Conservation (phyloP, 306 rosid genomes). For the Myrica gale region DNA sequence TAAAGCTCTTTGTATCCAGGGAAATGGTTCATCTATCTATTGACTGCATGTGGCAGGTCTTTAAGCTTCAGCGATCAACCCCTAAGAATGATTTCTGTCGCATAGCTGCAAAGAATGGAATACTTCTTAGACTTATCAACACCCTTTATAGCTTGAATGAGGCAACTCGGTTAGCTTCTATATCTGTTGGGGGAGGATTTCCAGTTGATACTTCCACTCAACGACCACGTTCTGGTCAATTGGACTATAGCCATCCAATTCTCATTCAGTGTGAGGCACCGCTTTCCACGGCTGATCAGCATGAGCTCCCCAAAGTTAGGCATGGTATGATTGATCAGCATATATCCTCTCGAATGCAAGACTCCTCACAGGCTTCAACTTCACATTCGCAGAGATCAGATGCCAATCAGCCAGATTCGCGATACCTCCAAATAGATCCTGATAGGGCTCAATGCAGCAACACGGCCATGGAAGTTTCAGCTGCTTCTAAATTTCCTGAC, state of each 20-base stretch:
- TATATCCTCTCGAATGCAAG: slow-evolving; percentile 42
- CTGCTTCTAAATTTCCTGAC: slow-evolving; percentile 43
- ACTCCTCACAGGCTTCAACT: slow-evolving; percentile 75
- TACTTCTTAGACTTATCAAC: slow-evolving; percentile 91
- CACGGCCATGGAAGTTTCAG: slow-evolving; percentile 43
- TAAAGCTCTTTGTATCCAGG: slow-evolving; percentile 49
- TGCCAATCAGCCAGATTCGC: slow-evolving; percentile 48
- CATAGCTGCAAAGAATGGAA: slow-evolving; percentile 92
- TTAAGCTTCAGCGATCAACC: slow-evolving; percentile 95
- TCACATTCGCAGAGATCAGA: slow-evolving; percentile 79
- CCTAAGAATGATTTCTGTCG: slow-evolving; percentile 95
- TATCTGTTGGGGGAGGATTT: slow-evolving; percentile 75
- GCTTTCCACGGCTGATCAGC: slow-evolving; percentile 56
- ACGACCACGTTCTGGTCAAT: slow-evolving; percentile 77
- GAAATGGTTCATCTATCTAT: slow-evolving; percentile 99
- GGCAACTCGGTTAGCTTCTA: slow-evolving; percentile 89
- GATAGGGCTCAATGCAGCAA: slow-evolving; percentile 74
- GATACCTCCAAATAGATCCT: slow-evolving; percentile 45
- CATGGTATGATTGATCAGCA: slow-evolving; percentile 72
- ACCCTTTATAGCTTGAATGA: slow-evolving; percentile 96
- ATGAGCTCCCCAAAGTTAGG: slow-evolving; percentile 58
- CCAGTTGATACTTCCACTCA: slow-evolving; percentile 66
- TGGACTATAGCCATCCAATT: slow-evolving; percentile 64
- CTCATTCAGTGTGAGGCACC: slow-evolving; percentile 60
- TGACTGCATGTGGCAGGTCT: slow-evolving; percentile 99